Conservation (phyloP, 352 stramenopile species). For the Phytophthora nicotianae region DNA sequence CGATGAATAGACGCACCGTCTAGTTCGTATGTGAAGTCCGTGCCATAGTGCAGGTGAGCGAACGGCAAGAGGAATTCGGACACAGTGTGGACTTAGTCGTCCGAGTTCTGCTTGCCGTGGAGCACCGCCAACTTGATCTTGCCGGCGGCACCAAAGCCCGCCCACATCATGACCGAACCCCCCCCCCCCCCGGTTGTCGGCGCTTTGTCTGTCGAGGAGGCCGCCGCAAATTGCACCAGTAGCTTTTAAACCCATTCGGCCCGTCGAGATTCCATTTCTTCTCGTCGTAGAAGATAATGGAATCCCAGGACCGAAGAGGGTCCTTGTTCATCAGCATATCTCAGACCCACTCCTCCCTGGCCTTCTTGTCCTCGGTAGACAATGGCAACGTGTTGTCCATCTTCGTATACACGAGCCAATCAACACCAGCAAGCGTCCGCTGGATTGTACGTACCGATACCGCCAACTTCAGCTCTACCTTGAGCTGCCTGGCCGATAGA, state of each 20-base stretch:
- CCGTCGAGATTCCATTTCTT: conserved; percentile 58
- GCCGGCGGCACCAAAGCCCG: background rate
- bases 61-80: too few species aligned
- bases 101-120: too few species aligned
- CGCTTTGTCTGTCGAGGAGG: too few species aligned
- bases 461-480: too few species aligned
- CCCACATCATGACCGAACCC: too few species aligned
- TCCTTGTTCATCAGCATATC: conserved; percentile 5
- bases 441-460: background rate
- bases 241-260: too few species aligned
- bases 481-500: too few species aligned
- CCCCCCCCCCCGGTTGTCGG: too few species aligned
- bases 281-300: conserved; percentile 45
- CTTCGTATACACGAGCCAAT: background rate
- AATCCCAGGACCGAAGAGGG: conserved; percentile 13
- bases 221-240: too few species aligned
- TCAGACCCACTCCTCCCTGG: background rate
- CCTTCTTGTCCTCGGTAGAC: background rate
- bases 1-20: conserved; percentile 33
- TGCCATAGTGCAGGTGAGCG: too few species aligned
- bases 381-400: background rate
- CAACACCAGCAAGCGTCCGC: background rate
- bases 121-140: conserved; percentile 22
- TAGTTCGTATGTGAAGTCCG: conserved; percentile 36
- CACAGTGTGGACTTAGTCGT: too few species aligned